phyloP scores from a whole-genome alignment of 2,329 filamentous ascomycete species.

The Didymella pinodella region DNA sequence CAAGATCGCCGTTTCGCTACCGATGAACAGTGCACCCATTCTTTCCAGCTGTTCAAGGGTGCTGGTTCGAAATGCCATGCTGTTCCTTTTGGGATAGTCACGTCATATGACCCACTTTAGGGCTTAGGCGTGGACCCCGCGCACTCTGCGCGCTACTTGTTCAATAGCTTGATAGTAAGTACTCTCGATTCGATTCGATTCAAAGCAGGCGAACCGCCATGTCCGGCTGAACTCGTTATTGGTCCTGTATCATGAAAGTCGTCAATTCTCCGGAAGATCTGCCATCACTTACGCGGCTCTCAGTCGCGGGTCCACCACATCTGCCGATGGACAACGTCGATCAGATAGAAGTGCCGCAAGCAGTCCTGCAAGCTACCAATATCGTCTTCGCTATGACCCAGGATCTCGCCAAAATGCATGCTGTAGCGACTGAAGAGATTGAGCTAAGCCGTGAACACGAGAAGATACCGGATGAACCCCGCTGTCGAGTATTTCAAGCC shows the following conservation, averaged over 20 bases:
- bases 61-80: slow-evolving; percentile 14
- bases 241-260: background rate
- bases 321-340: background rate
- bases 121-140: slow-evolving; percentile 18
- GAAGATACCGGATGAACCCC: background rate
- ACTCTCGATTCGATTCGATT: background rate
- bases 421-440: background rate
- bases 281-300: slow-evolving; percentile 4
- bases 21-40: slow-evolving; percentile 2
- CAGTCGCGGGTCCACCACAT: background rate
- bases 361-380: background rate
- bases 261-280: background rate
- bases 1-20: slow-evolving; percentile 18
- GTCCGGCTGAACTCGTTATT: background rate
- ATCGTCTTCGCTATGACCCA: slow-evolving; percentile 2
- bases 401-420: background rate
- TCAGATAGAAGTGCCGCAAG: background rate
- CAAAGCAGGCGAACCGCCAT: background rate
- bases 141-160: background rate
- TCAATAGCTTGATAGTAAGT: background rate
- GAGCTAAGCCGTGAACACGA: slow-evolving; percentile 1
- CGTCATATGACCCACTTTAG: slow-evolving; percentile 4
- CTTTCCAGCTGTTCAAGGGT: background rate
- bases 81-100: background rate
- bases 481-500: background rate